Evolutionary conservation across 2,329 filamentous ascomycete genomes (phyloP), one percentile per base, ranked within the genome.

Genomic region (Volutella citrinella): DNA sequence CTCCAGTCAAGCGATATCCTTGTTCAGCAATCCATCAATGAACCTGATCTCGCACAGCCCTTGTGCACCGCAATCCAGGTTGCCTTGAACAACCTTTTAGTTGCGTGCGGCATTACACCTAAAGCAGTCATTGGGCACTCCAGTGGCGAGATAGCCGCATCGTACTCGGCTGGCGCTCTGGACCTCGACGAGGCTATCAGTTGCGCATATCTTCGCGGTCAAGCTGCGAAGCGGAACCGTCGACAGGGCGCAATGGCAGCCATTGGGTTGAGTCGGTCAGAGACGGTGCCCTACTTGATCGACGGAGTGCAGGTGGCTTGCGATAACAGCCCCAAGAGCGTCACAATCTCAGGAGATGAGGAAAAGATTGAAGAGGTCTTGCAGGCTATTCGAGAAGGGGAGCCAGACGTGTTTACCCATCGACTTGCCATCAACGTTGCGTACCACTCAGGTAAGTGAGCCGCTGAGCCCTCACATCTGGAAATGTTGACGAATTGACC

Each of bases 131-230:
- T 57, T 1, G 66, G 69, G 0, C 69, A 73, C 39, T 70, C 66
- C 0, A 61, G 53, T 19, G 69, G 69, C 6, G 69, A 73, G 35
- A 70, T 72, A 21, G 65, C 55, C 5, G 68, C 68, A 11, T 68
- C 68, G 1, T 72, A 68, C 20, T 8, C 20, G 9, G 12, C 9
- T 22, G 20, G 20, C 20, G 8, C 20, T 12, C 8, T 22, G 9
- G 12, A 8, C 8, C 9, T 12, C 8, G 9, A 22, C 12, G 20
- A 8, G 8, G 20, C 20, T 9, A 22, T 22, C 9, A 12, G 9
- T 9, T 8, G 9, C 8, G 20, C 20, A 9, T 9, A 8, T 12
- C 12, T 22, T 22, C 20, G 20, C 20, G 20, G 20, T 8, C 20
- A 22, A 22, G 20, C 12, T 8, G 20, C 20, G 20, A 12, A 8